Percentiles rank a stretch among this genome's conserved stretches.
Evolutionary conservation across 257 asterid genomes (phyloP).

Genomic region (Salvia hispanica): DNA sequence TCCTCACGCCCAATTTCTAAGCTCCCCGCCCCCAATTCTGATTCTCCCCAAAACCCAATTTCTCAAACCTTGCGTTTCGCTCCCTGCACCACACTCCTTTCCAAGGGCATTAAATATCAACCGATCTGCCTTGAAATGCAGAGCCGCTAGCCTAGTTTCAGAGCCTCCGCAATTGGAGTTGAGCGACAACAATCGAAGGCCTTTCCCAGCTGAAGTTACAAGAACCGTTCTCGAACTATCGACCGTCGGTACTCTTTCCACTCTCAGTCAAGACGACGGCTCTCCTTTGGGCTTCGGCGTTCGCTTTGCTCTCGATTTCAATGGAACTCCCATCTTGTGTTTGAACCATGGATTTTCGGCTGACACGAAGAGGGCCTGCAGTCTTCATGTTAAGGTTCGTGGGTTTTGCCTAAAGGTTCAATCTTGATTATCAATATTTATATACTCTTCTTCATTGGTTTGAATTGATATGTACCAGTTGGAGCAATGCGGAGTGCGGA

Average conservation of each 20-base stretch:
- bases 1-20: slow-evolving; percentile 48
- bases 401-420: slow-evolving; percentile 3
- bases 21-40: slow-evolving; percentile 44
- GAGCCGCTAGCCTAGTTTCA: slow-evolving; percentile 57
- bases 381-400: slow-evolving; percentile 78
- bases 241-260: slow-evolving; percentile 77
- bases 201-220: slow-evolving; percentile 80
- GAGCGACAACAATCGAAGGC: slow-evolving; percentile 44
- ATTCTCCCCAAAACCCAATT: slow-evolving; percentile 41
- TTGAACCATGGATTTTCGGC: slow-evolving; percentile 48
- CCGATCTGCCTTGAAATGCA: slow-evolving; percentile 47
- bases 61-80: slow-evolving; percentile 29
- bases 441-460: background rate
- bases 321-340: slow-evolving; percentile 72
- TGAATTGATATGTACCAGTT: slow-evolving; percentile 48
- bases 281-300: slow-evolving; percentile 83
- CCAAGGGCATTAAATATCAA: slow-evolving; percentile 27
- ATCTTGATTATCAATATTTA: background rate
- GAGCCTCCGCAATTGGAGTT: slow-evolving; percentile 52
- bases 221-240: slow-evolving; percentile 76
- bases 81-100: slow-evolving; percentile 32
- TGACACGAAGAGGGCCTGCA: slow-evolving; percentile 54
- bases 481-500: slow-evolving; percentile 68
- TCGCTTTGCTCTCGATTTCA: slow-evolving; percentile 71
- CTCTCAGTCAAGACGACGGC: slow-evolving; percentile 62